Base-by-base conservation (phyloP, 2,329 filamentous ascomycete genomes). In the Biscogniauxia mediterranea region DNA sequence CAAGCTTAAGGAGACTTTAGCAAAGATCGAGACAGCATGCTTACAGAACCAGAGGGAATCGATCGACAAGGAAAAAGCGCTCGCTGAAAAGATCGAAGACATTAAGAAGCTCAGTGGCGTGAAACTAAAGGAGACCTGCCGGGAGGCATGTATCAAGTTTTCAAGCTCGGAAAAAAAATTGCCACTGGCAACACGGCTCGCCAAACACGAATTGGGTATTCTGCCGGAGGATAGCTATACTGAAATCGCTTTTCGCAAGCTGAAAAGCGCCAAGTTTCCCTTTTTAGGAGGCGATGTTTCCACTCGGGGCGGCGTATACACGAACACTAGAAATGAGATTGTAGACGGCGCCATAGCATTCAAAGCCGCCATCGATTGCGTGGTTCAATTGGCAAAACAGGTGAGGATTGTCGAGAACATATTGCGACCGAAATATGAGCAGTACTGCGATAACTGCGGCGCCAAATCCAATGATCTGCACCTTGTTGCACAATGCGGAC, bases 401-500 rank as follows among this genome's bases (percentile, higher is more conserved):
- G 25, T 54, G 26, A 52, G 52, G 15, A 60, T 67, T 8, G 57
- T 65, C 11, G 11, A n/a, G 13, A 66, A 59, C 32, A 20, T 69
- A 13, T 49, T 57, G 15, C 26, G 54, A 11, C 2, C 1, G 0
- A 19, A 28, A 1, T n/a, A 19, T 3, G 1, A 51, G 2, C 26
- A 52, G 15, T n/a, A 28, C 32, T 68, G 68, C 26, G 54, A 64
- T 58, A 57, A 46, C 7, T 71, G 70, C 49, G 58, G 46, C 3
- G 13, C 20, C 49, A 5, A 13, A 3, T 55, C 52, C 17, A 13
- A 58, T 0, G 56, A 61, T 1, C 54, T 70, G 4, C 60, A 57
- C 3, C 56, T 74, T 11, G 63, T 73, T 23, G 60, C 62, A 13
- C 63, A 68, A n/a, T 74, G 72, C 56, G 72, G 72, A 6, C 72